These are phyloP conservation scores for Camelina hispida DNA, from an alignment of 345 rosid species.

Conservation along the genomic window DNA sequence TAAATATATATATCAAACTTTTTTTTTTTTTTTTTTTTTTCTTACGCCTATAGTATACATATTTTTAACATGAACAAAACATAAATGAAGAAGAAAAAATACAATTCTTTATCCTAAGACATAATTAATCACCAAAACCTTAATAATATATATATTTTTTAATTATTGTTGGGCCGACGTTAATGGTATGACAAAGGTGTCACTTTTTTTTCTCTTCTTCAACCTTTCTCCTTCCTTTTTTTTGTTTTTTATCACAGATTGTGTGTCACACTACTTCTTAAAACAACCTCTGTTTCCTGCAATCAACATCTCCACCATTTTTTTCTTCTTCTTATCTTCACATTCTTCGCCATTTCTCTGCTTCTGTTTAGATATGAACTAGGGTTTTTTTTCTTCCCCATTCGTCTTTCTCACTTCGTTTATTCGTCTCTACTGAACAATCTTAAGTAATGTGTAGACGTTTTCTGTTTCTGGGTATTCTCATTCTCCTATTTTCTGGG, in stretches of 20 bases:
- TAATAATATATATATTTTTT: not conserved
- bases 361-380: conserved; percentile 23
- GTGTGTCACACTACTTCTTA: conserved; percentile 19
- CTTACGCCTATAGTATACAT: too few relatives aligned
- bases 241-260: not conserved
- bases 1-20: too few relatives aligned
- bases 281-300: conserved; percentile 25
- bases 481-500: conserved; percentile 57
- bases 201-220: conserved; percentile 16
- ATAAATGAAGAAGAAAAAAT: too few relatives aligned
- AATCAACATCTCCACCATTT: conserved; percentile 2
- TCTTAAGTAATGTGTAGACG: conserved; percentile 52
- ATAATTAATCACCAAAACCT: conserved; percentile 5
- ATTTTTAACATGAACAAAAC: too few relatives aligned
- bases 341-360: conserved; percentile 19
- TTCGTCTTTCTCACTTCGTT: conserved; percentile 5
- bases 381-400: conserved; percentile 17
- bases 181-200: conserved; percentile 33
- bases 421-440: conserved; percentile 19
- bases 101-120: too few relatives aligned
- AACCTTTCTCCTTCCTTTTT: conserved; percentile 19
- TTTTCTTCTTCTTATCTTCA: not conserved
- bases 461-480: conserved; percentile 52
- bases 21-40: too few relatives aligned
- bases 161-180: conserved; percentile 36